These are phyloP conservation scores for Canna indica DNA, from an alignment of 176 grass and related monocot genomes.

Conservation along the genomic window DNA sequence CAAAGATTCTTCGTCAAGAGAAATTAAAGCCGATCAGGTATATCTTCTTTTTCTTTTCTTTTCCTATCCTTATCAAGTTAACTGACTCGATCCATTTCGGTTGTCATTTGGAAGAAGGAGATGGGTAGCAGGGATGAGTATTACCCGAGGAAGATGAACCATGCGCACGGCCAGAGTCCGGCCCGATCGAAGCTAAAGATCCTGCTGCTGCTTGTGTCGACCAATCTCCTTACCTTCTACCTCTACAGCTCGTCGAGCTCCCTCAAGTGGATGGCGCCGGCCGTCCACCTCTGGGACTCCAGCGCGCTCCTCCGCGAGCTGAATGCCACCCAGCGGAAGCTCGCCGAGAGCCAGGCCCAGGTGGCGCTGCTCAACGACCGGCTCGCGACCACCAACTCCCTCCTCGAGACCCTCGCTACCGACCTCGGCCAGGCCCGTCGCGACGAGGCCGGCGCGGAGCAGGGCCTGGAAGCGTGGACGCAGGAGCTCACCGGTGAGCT, in stretches of 20 bases:
- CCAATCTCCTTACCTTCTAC: conserved; percentile 8
- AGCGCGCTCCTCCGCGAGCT: conserved; percentile 4
- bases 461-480: neutral
- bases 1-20: too few relatives aligned
- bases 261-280: neutral
- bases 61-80: too few relatives aligned
- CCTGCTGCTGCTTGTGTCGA: conserved; percentile 3
- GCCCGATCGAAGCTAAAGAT: neutral
- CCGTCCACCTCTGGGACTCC: conserved; percentile 9
- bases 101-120: neutral
- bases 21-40: too few relatives aligned
- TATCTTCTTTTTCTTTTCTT: too few relatives aligned
- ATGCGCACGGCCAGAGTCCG: neutral
- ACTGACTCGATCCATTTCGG: too few relatives aligned
- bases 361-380: neutral
- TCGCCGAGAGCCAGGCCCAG: neutral
- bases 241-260: neutral
- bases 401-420: conserved; percentile 11
- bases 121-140: conserved; percentile 10
- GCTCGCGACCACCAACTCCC: conserved; percentile 24
- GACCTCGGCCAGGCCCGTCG: neutral
- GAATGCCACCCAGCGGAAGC: conserved; percentile 13
- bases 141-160: neutral
- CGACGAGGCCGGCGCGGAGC: neutral
- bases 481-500: conserved; percentile 26